These are phyloP conservation scores for Tylopilus subfusipes DNA, from an alignment of 768 basidiomycete species.

Conservation along the genomic window DNA sequence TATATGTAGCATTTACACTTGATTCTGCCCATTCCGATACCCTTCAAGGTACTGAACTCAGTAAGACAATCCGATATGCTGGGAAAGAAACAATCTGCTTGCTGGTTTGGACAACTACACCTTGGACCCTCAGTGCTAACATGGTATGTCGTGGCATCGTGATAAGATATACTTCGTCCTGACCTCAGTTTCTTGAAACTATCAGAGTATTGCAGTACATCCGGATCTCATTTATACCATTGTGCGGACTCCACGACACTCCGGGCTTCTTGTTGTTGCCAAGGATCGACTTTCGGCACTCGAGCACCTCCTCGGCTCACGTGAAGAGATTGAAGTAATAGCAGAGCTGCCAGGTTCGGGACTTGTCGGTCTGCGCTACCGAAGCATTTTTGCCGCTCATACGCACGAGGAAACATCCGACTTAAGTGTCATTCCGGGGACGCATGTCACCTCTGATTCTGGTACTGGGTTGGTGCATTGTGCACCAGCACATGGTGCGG, in stretches of 20 bases:
- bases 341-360: conserved; percentile 35
- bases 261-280: conserved; percentile 45
- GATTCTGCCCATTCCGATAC: conserved; percentile 26
- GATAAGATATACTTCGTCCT: not conserved
- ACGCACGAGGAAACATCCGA: not conserved
- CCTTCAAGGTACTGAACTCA: conserved; percentile 11
- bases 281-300: conserved; percentile 45
- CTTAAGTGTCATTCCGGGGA: conserved; percentile 57
- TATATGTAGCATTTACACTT: conserved; percentile 79
- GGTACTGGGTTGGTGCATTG: conserved; percentile 96
- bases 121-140: conserved; percentile 95
- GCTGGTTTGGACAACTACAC: conserved; percentile 95
- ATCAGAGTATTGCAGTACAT: conserved; percentile 85
- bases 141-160: conserved; percentile 55
- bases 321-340: conserved; percentile 18
- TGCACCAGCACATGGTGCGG: conserved; percentile 90
- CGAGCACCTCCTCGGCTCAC: conserved; percentile 20
- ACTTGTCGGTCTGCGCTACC: conserved; percentile 60
- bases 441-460: conserved; percentile 80
- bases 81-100: conserved; percentile 44
- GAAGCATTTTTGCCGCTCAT: conserved; percentile 52
- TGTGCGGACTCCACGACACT: conserved; percentile 33
- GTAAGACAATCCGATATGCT: conserved; percentile 29
- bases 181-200: not conserved
- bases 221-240: conserved; percentile 65